These are phyloP conservation scores for Xylaria sp. DNA, from an alignment of 2,329 filamentous ascomycete species.

Conservation along the genomic window DNA sequence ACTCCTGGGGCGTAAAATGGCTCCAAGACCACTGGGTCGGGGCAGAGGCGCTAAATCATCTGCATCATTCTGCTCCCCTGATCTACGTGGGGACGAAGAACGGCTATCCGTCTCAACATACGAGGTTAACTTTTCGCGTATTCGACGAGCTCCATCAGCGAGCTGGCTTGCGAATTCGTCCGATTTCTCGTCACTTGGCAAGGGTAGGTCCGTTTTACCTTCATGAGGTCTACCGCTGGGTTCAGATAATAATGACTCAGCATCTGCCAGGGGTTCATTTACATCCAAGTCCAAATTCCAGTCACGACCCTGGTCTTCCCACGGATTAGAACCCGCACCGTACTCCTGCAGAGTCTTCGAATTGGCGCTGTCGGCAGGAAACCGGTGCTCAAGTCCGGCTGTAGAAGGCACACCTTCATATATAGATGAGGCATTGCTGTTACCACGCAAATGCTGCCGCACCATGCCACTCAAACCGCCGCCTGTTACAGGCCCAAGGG, in stretches of 20 bases:
- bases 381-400: constrained; percentile 53
- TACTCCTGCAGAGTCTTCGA: constrained; percentile 48
- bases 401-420: constrained; percentile 64
- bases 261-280: constrained; percentile 43
- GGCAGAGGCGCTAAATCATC: constrained; percentile 48
- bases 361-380: constrained; percentile 51
- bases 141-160: constrained; percentile 74
- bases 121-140: constrained; percentile 77
- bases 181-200: constrained; percentile 47
- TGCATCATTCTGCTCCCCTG: constrained; percentile 47
- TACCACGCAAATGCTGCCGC: constrained; percentile 81
- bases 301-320: constrained; percentile 52
- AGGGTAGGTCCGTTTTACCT: not conserved
- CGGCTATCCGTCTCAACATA: constrained; percentile 72
- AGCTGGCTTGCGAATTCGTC: constrained; percentile 80
- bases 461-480: constrained; percentile 82
- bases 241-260: constrained; percentile 36
- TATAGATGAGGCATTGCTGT: constrained; percentile 84
- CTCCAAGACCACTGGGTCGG: constrained; percentile 66
- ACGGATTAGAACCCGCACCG: constrained; percentile 55
- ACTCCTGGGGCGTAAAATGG: constrained; percentile 71
- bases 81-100: constrained; percentile 55
- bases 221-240: constrained; percentile 1
- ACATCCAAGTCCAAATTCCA: constrained; percentile 46
- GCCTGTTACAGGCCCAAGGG: constrained; percentile 69